Conservation (phyloP, 202 grass and related monocot species). For the Setaria italica region DNA sequence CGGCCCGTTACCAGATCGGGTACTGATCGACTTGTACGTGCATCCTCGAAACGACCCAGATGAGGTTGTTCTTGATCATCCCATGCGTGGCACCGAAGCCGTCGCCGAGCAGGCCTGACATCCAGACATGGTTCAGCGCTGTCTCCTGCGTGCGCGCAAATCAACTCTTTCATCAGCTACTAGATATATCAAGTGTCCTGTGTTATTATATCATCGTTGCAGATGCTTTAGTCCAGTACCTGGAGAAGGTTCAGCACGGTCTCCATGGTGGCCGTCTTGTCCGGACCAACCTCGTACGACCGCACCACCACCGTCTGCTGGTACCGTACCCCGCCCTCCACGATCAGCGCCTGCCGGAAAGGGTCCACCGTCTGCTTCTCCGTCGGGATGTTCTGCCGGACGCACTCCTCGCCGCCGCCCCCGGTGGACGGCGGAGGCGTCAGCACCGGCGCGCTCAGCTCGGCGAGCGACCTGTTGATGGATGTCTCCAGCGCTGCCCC, state of each 20-base stretch:
- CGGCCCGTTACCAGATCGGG: conserved; percentile 56
- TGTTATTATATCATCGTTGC: not conserved
- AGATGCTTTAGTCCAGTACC: conserved; percentile 23
- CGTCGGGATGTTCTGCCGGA: conserved; percentile 65
- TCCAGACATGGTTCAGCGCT: conserved; percentile 74
- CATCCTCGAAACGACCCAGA: conserved; percentile 84
- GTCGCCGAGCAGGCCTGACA: conserved; percentile 73
- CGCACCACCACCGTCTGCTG: conserved; percentile 68
- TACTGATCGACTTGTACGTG: conserved; percentile 62
- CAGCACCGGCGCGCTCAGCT: conserved; percentile 47
- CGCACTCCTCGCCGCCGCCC: not conserved
- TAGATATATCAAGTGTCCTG: too few species aligned
- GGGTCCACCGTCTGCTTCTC: conserved; percentile 62
- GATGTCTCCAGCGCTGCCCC: conserved; percentile 44
- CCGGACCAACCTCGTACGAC: conserved; percentile 65
- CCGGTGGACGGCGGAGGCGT: not conserved
- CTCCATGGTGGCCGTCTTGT: conserved; percentile 68
- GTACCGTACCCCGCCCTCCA: conserved; percentile 63
- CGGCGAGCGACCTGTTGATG: conserved; percentile 43
- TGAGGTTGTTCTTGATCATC: conserved; percentile 75
- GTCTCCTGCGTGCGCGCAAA: conserved; percentile 46
- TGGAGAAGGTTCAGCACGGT: conserved; percentile 73
- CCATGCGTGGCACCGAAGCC: conserved; percentile 78
- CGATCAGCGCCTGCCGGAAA: conserved; percentile 67
- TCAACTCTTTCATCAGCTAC: not conserved